Conservation (phyloP, 2,329 filamentous ascomycete species). For the Microcyclospora pomicola region DNA sequence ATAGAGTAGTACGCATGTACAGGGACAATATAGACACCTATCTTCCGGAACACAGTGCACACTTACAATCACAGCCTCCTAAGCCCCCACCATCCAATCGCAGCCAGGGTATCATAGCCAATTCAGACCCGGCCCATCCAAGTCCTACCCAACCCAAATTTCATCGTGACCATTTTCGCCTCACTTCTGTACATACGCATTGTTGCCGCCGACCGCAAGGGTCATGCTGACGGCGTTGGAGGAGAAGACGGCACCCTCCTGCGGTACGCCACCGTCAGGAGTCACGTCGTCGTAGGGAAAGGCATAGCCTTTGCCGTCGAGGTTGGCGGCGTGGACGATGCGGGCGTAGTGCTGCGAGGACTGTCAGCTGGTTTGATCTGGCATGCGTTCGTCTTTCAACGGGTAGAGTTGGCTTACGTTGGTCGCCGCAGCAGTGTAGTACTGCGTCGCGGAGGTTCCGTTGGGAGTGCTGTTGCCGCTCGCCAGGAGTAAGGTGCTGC, state of each 20-base stretch:
- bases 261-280: constrained; percentile 35
- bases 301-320: constrained; percentile 48
- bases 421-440: constrained; percentile 17
- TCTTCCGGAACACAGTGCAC: no score
- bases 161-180: no score
- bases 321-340: constrained; percentile 29
- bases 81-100: no score
- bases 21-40: no score
- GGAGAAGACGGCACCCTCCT: constrained; percentile 22
- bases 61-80: no score
- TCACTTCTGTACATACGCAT: not conserved
- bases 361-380: no score
- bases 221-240: constrained; percentile 1
- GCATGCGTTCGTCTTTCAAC: constrained; percentile 3
- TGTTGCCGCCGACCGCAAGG: not conserved
- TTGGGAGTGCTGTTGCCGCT: constrained; percentile 22
- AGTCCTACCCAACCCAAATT: no score
- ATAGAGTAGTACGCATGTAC: no score
- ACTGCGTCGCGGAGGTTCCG: constrained; percentile 14
- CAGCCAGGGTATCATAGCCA: no score
- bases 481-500: constrained; percentile 48
- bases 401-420: constrained; percentile 17
- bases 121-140: no score
- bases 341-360: constrained; percentile 19
- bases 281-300: constrained; percentile 58